A percentile compares a stretch with the other conserved stretches of the same genome.
phyloP scores from a whole-genome alignment of 164 flowering plant genomes.

The Macadamia integrifolia region DNA sequence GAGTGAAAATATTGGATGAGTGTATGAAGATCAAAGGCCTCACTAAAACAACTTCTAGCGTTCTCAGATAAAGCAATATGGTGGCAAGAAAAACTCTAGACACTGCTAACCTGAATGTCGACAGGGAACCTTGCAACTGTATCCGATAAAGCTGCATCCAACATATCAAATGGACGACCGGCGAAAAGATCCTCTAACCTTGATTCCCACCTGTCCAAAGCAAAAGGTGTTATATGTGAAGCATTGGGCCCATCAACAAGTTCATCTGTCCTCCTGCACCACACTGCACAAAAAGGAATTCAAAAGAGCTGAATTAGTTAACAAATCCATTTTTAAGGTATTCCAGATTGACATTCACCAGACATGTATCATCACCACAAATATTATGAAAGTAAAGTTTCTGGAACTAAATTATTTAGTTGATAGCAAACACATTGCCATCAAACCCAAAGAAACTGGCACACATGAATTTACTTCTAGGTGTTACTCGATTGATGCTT shows the following conservation, averaged over 20 bases:
- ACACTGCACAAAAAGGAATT: slow-evolving; percentile 37
- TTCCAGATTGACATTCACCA: not conserved
- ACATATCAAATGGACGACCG: slow-evolving; percentile 86
- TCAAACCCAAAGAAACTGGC: no score
- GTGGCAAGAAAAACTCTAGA: no score
- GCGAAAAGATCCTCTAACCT: slow-evolving; percentile 68
- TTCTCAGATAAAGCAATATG: no score
- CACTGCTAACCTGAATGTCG: slow-evolving; percentile 63
- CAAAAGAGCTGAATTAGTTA: not conserved
- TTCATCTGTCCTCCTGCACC: slow-evolving; percentile 98
- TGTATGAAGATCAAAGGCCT: not conserved
- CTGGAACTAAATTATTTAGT: no score
- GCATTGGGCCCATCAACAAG: slow-evolving; percentile 97
- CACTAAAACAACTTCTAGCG: not conserved
- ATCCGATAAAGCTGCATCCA: slow-evolving; percentile 85
- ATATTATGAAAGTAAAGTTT: not conserved
- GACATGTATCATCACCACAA: not conserved
- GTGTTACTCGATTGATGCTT: no score
- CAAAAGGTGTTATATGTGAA: slow-evolving; percentile 85
- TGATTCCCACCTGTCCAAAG: slow-evolving; percentile 83
- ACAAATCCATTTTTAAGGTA: not conserved
- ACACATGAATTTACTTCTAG: no score
- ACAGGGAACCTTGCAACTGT: slow-evolving; percentile 77
- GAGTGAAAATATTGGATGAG: slow-evolving; percentile 5
- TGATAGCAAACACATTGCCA: no score